Evolutionary conservation across 768 basidiomycete genomes (phyloP).

Genomic region (Amanita polypyramis): DNA sequence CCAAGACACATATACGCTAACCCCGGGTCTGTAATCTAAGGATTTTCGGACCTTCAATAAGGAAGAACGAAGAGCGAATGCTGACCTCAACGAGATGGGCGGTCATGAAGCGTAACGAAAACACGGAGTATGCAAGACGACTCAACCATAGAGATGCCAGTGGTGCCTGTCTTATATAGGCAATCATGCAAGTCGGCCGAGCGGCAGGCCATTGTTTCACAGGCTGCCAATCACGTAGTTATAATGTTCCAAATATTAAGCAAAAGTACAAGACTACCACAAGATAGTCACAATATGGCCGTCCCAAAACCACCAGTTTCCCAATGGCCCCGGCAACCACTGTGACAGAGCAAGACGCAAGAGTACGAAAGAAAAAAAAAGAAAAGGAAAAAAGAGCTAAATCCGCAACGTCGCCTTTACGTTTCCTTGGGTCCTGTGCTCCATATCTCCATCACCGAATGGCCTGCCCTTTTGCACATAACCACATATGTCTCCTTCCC

Average conservation of each 20-base stretch:
- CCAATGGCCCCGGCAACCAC: neutral
- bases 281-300: too few species aligned
- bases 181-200: too few species aligned
- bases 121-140: neutral
- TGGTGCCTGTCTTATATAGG: too few species aligned
- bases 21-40: conserved; percentile 40
- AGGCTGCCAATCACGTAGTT: too few species aligned
- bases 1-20: conserved; percentile 57
- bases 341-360: too few species aligned
- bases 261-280: too few species aligned
- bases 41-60: neutral
- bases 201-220: too few species aligned
- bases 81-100: neutral
- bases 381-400: neutral
- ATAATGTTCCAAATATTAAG: too few species aligned
- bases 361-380: too few species aligned
- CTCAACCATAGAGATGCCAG: too few species aligned
- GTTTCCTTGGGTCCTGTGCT: conserved; percentile 44
- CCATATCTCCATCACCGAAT: conserved; percentile 86
- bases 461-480: conserved; percentile 69
- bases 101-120: neutral
- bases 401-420: neutral
- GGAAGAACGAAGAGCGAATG: neutral
- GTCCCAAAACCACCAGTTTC: neutral
- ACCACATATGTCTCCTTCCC: conserved; percentile 56